These are phyloP conservation scores for Euptelea pleiosperma DNA, from an alignment of 164 flowering plant species.

Conservation along the genomic window DNA sequence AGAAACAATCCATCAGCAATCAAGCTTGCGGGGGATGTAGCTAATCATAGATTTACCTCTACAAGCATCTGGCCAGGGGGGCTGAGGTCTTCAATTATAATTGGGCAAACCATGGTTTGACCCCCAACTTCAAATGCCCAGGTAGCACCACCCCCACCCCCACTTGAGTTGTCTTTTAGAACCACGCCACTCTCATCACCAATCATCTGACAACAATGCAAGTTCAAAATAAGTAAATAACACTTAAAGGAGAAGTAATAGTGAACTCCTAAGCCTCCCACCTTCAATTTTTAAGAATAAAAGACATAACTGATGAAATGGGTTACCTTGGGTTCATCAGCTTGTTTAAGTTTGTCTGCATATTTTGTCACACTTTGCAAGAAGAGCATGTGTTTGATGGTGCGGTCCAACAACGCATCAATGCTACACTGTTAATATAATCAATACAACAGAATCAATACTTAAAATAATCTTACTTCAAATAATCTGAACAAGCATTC, in stretches of 20 bases:
- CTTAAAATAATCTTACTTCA: too few species aligned
- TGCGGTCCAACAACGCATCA: constrained; percentile 71
- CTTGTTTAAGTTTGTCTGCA: constrained; percentile 62
- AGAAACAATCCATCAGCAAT: too few species aligned
- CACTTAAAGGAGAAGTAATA: constrained; percentile 2
- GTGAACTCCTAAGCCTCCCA: neutral
- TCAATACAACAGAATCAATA: constrained; percentile 5
- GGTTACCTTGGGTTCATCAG: constrained; percentile 58
- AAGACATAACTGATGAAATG: neutral
- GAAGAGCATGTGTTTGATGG: constrained; percentile 79
- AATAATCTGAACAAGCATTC: neutral
- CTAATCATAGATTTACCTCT: constrained; percentile 43
- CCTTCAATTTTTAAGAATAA: neutral
- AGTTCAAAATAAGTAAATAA: neutral
- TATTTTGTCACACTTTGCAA: constrained; percentile 66
- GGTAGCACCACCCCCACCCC: constrained; percentile 46
- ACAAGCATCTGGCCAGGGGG: constrained; percentile 85
- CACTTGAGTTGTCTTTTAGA: constrained; percentile 31
- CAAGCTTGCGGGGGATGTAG: neutral
- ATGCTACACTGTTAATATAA: constrained; percentile 68
- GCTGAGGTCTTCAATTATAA: constrained; percentile 74
- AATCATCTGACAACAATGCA: constrained; percentile 36
- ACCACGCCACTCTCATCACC: constrained; percentile 35
- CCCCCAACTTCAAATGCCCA: constrained; percentile 83
- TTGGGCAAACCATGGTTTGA: constrained; percentile 60